Percentiles rank a stretch among this genome's conserved stretches.
Conservation (phyloP, 441 rosid species). For the Hura crepitans region DNA sequence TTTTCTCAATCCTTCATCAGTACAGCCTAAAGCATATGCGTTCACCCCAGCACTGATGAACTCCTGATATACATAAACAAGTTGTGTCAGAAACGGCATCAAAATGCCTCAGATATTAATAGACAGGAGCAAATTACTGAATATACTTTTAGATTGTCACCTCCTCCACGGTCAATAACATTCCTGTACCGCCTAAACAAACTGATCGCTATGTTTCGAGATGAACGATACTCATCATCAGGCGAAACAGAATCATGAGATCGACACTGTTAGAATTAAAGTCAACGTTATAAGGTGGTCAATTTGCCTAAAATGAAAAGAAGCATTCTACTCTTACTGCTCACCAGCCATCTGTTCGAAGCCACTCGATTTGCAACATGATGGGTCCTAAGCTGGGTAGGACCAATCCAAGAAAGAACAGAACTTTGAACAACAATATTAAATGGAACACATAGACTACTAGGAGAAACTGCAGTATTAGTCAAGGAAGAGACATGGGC, state of each 20-base stretch:
- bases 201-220: slow-evolving; percentile 79
- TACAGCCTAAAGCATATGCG: slow-evolving; percentile 83
- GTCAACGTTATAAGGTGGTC: background rate
- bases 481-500: slow-evolving; percentile 26
- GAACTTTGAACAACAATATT: slow-evolving; percentile 27
- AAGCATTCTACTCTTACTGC: slow-evolving; percentile 16
- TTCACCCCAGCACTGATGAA: slow-evolving; percentile 83
- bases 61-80: slow-evolving; percentile 43
- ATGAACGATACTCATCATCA: slow-evolving; percentile 84
- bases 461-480: slow-evolving; percentile 25
- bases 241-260: slow-evolving; percentile 46
- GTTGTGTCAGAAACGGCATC: slow-evolving; percentile 13
- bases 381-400: slow-evolving; percentile 29
- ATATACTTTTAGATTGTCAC: slow-evolving; percentile 80
- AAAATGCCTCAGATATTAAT: slow-evolving; percentile 8
- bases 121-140: slow-evolving; percentile 23
- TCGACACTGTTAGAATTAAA: slow-evolving; percentile 42
- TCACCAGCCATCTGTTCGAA: slow-evolving; percentile 54
- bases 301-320: slow-evolving; percentile 3
- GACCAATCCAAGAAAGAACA: slow-evolving; percentile 38
- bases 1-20: slow-evolving; percentile 65
- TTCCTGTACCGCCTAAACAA: slow-evolving; percentile 76
- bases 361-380: slow-evolving; percentile 28
- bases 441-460: slow-evolving; percentile 27
- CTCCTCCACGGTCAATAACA: slow-evolving; percentile 83